Base-by-base conservation (phyloP, 495 filamentous ascomycete genomes). In the Pseudoneurospora amorphoporcata region DNA sequence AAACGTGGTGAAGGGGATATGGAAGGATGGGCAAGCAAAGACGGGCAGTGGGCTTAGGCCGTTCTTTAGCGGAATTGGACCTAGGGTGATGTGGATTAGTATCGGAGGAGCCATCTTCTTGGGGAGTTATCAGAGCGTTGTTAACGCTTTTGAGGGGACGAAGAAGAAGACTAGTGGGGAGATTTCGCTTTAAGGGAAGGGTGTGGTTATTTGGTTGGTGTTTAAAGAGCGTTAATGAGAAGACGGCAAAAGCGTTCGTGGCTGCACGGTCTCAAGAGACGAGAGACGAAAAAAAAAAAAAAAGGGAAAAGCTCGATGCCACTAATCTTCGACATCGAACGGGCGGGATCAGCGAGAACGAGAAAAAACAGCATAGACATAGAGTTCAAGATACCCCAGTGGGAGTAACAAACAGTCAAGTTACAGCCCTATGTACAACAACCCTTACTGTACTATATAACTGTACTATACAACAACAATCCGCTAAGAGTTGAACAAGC, bases 101-200 rank as follows among this genome's bases (percentile, higher is more conserved):
- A 90, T 89, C 73, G 95, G 95, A 4, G 95, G 95, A 16, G 94
- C 94, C 2, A 91, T 99, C 42, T 99, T 99, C 83, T 81, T 99
- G 80, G 95, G 95, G 1, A 97, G 92, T 76, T 99, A 98, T 82
- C 94, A 98, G 82, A 94, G 90, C 88, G 93, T 92, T 45, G 91
- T 88, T 76, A 95, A 94, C 85, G 83, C 87, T 8, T 78, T 97
- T 72, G 83, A 81, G 43, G 73, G 74, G 69, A 82, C 78, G 40
- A 74, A 74, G 75, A 74, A 29, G 10, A 43, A 19, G 65, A 68
- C 39, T 9, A 16, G 8, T 38, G 61, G 32, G 12, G 53, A 65
- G 53, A 2, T 65, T 12, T 35, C 53, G 53, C 53, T 65, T 32
- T 65, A 35, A 65, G 29, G 5, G 29, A 10, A 35, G 6, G 0